Conservation (phyloP, 176 grass and related monocot genomes). For the Triticum dicoccoides region DNA sequence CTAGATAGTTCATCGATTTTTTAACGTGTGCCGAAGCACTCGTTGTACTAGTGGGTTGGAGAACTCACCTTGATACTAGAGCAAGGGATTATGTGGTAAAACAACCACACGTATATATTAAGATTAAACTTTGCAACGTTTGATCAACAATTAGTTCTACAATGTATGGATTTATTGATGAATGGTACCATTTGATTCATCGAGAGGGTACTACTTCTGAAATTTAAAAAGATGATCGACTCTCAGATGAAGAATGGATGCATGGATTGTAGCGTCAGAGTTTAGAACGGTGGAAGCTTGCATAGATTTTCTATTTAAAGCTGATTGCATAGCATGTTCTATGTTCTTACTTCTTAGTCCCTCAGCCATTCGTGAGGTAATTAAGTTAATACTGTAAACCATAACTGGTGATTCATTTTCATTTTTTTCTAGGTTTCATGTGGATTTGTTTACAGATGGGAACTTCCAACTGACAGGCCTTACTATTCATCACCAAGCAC, state of each 20-base stretch:
- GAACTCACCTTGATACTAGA: background rate
- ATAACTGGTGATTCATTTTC: background rate
- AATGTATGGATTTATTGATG: too few species aligned
- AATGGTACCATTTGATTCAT: too few species aligned
- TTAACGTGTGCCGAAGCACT: background rate
- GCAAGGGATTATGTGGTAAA: background rate
- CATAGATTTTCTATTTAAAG: background rate
- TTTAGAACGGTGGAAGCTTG: background rate
- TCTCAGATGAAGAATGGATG: background rate
- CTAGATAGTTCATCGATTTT: background rate
- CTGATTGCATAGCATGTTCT: background rate
- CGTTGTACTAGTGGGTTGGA: background rate
- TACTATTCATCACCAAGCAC: slow-evolving; percentile 60
- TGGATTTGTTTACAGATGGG: slow-evolving; percentile 61
- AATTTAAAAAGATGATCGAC: background rate
- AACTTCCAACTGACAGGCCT: slow-evolving; percentile 59
- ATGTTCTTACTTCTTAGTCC: background rate
- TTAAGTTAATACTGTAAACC: background rate
- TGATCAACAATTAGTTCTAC: too few species aligned
- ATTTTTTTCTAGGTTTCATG: background rate
- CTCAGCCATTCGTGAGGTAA: background rate
- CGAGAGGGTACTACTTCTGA: too few species aligned
- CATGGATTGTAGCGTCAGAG: background rate
- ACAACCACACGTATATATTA: too few species aligned
- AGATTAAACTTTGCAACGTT: too few species aligned